phyloP scores from a whole-genome alignment of 768 basidiomycete species.

The Pleurotus giganteus region DNA sequence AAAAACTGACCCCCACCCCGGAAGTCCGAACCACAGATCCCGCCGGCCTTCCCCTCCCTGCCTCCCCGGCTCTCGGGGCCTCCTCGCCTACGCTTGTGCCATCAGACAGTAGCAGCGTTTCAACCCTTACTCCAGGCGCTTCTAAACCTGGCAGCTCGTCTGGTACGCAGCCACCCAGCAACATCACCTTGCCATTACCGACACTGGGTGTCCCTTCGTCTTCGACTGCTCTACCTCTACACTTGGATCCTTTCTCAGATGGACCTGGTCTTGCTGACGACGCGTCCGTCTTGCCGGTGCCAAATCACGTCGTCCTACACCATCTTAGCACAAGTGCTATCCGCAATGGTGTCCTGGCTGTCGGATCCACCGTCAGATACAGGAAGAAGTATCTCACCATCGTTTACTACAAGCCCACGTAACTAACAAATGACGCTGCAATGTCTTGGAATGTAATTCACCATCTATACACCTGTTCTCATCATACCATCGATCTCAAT shows the following conservation, averaged over 20 bases:
- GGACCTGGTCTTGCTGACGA: slow-evolving; percentile 72
- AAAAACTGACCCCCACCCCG: not conserved
- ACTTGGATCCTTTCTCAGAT: slow-evolving; percentile 17
- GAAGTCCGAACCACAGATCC: not conserved
- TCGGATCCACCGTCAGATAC: slow-evolving; percentile 90
- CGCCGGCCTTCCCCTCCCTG: not conserved
- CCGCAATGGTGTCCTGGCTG: slow-evolving; percentile 87
- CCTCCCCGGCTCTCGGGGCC: not conserved
- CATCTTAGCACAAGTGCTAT: slow-evolving; percentile 96
- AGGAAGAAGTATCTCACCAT: slow-evolving; percentile 90
- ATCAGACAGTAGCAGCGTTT: not conserved
- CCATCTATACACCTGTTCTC: not conserved
- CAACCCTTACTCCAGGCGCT: not conserved
- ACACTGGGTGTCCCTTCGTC: slow-evolving; percentile 12
- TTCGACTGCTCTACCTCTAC: slow-evolving; percentile 15
- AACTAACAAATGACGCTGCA: not conserved
- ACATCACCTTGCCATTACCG: not conserved
- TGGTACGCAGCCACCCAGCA: not conserved
- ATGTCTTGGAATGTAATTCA: not conserved
- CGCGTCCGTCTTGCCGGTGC: slow-evolving; percentile 86
- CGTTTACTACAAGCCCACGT: slow-evolving; percentile 77
- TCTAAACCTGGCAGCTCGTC: not conserved
- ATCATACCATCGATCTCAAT: not conserved
- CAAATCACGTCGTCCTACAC: slow-evolving; percentile 90
- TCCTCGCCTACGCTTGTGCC: not conserved